Base-by-base conservation (phyloP, 2,329 filamentous ascomycete genomes). In the Clarireedia monteithiana region DNA sequence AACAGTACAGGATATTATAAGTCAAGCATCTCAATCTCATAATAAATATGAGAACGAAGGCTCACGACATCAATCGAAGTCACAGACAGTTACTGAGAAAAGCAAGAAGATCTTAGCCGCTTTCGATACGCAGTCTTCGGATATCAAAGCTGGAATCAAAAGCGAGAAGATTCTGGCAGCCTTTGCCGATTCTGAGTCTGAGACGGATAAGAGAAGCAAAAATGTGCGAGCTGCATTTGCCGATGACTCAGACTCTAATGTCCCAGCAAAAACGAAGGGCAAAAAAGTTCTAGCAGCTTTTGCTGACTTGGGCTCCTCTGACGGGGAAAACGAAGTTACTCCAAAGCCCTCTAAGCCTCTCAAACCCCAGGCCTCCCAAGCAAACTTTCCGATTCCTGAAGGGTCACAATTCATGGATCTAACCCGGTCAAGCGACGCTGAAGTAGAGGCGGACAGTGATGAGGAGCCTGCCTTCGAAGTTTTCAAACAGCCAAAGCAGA, bases 321-420 rank as follows among this genome's bases (percentile, higher is more conserved):
- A 48, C 10, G 27, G 42, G 39, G 49, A 55, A 24, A 48, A 53
- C 24, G 48, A 48, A n/a, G 38, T 48, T n/a, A 38, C 46, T 20
- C 36, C 26, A 15, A 47, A 53, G 26, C 5, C 17, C 1, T 44
- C 40, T 12, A 55, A 55, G n/a, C 17, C 38, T 50, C 27, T 20
- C 12, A 48, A 39, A 12, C 39, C 53, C 42, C 34, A 15, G 5
- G 9, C 60, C 40, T 60, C 65, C n/a, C 71, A 70, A 36, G 58
- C 44, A 14, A 10, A 39, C 40, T 17, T 15, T 23, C 14, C 34
- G 7, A 14, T n/a, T 14, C 58, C 27, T 54, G 71, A 30, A 2
- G 71, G 71, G 5, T 69, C 69, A 0, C 72, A 74, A 48, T 64
- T 75, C 4, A 50, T 55, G 53, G 70, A 73, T 50, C 60, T 75